Evolutionary conservation across 2,329 filamentous ascomycete species (phyloP), one percentile per base, ranked within the genome.

Genomic region (Aspergillus hortae): DNA sequence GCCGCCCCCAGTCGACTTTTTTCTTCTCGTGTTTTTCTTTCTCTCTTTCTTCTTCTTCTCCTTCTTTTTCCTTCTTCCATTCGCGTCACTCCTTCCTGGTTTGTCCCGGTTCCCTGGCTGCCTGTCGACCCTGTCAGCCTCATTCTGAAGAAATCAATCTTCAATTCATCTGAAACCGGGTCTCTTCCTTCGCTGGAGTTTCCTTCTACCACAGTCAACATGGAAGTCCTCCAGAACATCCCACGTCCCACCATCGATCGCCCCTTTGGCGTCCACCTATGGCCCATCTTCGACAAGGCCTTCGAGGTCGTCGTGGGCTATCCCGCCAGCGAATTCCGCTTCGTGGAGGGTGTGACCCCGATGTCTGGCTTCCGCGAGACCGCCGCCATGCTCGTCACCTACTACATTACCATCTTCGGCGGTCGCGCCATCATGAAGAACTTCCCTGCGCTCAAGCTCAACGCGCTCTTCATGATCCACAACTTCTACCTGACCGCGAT

Each of bases 351-450:
- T 66, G 78, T 85, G 72, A 96, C 92, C 27, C 89, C 90, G 56
- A 87, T 97, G 82, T 96, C 92, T 50, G 96, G 92, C 4, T 78
- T 96, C 66, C 88, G 87, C 73, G 85, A 89, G 75, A 92, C 90
- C 46, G 83, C 84, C 54, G 83, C 88, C 62, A 87, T 91, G 70
- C 86, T 96, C 64, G 77, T 90, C 67, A 77, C 89, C 70, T 99
- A 97, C 86, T 97, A 97, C 75, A 77, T 88, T 61, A 79, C 96
- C 76, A 94, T 97, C 67, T 95, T 97, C 62, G 92, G 92, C 58
- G 94, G 92, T 54, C 84, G 92, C 60, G 90, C 95, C 75, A 71
- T 91, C 64, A 97, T 99, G 94, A 89, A 90, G 76, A 87, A 88
- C 67, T 84, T 90, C 58, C 81, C 87, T 69, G 81, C 92, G 19